phyloP scores from a whole-genome alignment of 2,329 filamentous ascomycete species.

The Xylariaceae sp. region DNA sequence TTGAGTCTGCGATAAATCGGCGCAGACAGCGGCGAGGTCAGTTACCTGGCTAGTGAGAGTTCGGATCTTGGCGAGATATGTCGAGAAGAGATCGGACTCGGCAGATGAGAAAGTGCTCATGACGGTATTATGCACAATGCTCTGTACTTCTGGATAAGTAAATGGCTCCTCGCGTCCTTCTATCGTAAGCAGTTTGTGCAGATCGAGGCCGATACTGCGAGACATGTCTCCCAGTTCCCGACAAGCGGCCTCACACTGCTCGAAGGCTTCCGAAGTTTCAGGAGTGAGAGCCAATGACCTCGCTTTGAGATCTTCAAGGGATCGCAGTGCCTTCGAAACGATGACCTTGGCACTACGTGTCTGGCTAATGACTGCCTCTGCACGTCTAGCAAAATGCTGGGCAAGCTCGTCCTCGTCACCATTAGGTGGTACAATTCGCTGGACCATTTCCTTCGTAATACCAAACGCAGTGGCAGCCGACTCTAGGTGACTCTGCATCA shows the following conservation, averaged over 20 bases:
- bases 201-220: constrained; percentile 68
- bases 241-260: constrained; percentile 69
- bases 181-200: constrained; percentile 71
- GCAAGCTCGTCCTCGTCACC: constrained; percentile 71
- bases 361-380: constrained; percentile 74
- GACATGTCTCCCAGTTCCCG: constrained; percentile 70
- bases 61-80: constrained; percentile 71
- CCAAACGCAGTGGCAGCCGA: constrained; percentile 61
- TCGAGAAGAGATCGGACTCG: constrained; percentile 73
- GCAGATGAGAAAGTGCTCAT: constrained; percentile 56
- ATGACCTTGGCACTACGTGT: constrained; percentile 85
- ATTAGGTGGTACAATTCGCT: constrained; percentile 63
- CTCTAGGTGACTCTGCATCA: constrained; percentile 84
- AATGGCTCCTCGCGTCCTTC: constrained; percentile 73
- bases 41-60: constrained; percentile 67
- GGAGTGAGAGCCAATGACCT: constrained; percentile 75
- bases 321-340: constrained; percentile 76
- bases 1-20: constrained; percentile 73
- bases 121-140: constrained; percentile 64
- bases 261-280: constrained; percentile 72
- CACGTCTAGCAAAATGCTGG: constrained; percentile 70
- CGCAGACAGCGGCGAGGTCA: constrained; percentile 73
- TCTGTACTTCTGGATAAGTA: constrained; percentile 69
- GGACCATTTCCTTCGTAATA: constrained; percentile 65
- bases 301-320: constrained; percentile 77